phyloP scores from a whole-genome alignment of 768 basidiomycete species.

The Brasilioporus rufonigricans region DNA sequence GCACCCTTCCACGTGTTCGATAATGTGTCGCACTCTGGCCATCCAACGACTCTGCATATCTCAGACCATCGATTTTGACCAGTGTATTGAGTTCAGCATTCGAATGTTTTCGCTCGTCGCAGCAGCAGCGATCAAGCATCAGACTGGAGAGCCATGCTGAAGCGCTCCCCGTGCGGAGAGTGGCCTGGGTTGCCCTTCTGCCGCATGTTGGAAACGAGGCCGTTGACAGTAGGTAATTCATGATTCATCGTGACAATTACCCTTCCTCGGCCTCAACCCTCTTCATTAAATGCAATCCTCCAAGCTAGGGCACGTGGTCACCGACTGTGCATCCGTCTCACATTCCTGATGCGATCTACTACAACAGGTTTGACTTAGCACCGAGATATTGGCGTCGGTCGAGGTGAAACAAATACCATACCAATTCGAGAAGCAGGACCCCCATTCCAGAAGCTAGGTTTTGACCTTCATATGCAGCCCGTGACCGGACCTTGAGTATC shows the following conservation, averaged over 20 bases:
- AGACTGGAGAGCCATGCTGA: neutral
- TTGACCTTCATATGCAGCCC: conserved; percentile 5
- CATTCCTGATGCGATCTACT: conserved; percentile 11
- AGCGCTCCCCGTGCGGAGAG: conserved; percentile 9
- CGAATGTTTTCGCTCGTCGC: neutral
- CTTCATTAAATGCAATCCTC: conserved; percentile 14
- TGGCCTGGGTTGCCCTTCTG: conserved; percentile 17
- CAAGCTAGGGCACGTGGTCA: conserved; percentile 14
- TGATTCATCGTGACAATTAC: conserved; percentile 20
- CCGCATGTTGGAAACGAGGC: conserved; percentile 31
- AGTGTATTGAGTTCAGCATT: neutral
- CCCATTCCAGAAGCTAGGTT: conserved; percentile 17
- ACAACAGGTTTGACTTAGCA: neutral
- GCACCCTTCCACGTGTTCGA: conserved; percentile 16
- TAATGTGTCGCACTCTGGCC: neutral
- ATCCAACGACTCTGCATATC: neutral
- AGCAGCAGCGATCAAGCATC: neutral
- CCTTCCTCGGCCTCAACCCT: conserved; percentile 23
- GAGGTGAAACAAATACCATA: neutral
- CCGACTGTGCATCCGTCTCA: conserved; percentile 5
- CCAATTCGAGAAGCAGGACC: neutral
- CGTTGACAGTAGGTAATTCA: conserved; percentile 19
- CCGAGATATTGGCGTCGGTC: conserved; percentile 7
- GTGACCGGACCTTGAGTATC: conserved; percentile 19
- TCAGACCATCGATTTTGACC: neutral